Evolutionary conservation across 1,284 basidiomycete species (phyloP).

Genomic region (Rhodofomes roseus): DNA sequence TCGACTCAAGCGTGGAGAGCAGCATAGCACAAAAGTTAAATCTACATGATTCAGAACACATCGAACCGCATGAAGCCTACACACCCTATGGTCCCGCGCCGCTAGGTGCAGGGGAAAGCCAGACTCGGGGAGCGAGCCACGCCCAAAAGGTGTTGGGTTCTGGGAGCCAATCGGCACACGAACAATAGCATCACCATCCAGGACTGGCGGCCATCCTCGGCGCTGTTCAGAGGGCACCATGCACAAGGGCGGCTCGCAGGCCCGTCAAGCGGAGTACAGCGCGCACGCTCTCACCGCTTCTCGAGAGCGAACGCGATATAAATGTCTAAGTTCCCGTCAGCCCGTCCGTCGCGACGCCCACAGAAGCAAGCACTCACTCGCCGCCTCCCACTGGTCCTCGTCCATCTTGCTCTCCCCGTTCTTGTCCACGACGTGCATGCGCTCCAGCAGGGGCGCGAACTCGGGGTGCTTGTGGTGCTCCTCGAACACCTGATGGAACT

Average conservation of each 20-base stretch:
- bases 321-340: conserved; percentile 4
- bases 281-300: conserved; percentile 12
- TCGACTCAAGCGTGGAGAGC: background rate
- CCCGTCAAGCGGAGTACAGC: too few relatives aligned
- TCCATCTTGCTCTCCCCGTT: conserved; percentile 88
- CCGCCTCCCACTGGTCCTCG: conserved; percentile 93
- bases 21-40: background rate
- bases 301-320: conserved; percentile 19
- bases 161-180: too few relatives aligned
- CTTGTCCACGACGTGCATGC: conserved; percentile 86
- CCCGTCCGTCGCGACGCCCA: background rate
- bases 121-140: too few relatives aligned
- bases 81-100: too few relatives aligned
- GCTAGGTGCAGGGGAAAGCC: too few relatives aligned
- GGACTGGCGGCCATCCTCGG: too few relatives aligned
- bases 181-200: too few relatives aligned
- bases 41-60: background rate
- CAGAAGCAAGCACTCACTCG: conserved; percentile 60
- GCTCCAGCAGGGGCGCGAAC: conserved; percentile 73
- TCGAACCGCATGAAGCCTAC: too few relatives aligned
- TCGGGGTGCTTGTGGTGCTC: conserved; percentile 76
- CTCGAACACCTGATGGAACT: conserved; percentile 85
- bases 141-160: too few relatives aligned
- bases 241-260: background rate
- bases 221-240: too few relatives aligned